phyloP scores from a whole-genome alignment of 164 flowering plant species.

The Nelumbo lutea region DNA sequence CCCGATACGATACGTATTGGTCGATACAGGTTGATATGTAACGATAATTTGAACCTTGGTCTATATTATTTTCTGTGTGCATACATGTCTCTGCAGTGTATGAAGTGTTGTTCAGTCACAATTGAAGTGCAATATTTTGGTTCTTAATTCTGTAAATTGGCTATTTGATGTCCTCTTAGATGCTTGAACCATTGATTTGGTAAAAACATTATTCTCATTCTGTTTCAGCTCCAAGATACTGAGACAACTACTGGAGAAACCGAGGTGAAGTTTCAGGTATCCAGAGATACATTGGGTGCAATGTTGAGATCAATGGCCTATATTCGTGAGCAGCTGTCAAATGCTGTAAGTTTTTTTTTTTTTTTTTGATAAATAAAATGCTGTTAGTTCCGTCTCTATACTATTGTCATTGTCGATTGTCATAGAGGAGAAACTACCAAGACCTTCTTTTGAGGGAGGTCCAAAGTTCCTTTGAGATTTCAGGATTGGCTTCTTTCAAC shows the following conservation, averaged over 20 bases:
- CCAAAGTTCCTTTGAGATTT: not conserved
- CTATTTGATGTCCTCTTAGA: not conserved
- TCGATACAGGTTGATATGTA: too few species aligned
- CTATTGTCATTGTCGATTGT: not conserved
- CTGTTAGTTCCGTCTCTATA: not conserved
- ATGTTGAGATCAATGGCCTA: conserved; percentile 92
- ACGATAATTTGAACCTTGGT: not conserved
- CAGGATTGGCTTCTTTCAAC: not conserved
- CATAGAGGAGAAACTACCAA: not conserved
- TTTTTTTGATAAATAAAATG: too few species aligned
- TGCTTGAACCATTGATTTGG: conserved; percentile 4
- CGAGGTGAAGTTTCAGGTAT: conserved; percentile 82
- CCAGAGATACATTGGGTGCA: conserved; percentile 78
- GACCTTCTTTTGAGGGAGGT: not conserved
- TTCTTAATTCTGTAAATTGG: not conserved
- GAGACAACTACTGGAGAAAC: conserved; percentile 72
- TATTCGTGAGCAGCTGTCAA: conserved; percentile 78
- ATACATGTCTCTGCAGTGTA: too few species aligned
- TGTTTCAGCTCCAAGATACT: conserved; percentile 72
- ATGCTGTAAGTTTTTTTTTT: conserved; percentile 35
- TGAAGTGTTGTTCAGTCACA: not conserved
- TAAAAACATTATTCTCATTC: not conserved
- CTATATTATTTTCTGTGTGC: not conserved
- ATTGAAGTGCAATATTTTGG: not conserved
- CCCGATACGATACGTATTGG: too few species aligned